These are phyloP conservation scores for Botrytis deweyae DNA, from an alignment of 2,329 filamentous ascomycete genomes.

Conservation along the genomic window DNA sequence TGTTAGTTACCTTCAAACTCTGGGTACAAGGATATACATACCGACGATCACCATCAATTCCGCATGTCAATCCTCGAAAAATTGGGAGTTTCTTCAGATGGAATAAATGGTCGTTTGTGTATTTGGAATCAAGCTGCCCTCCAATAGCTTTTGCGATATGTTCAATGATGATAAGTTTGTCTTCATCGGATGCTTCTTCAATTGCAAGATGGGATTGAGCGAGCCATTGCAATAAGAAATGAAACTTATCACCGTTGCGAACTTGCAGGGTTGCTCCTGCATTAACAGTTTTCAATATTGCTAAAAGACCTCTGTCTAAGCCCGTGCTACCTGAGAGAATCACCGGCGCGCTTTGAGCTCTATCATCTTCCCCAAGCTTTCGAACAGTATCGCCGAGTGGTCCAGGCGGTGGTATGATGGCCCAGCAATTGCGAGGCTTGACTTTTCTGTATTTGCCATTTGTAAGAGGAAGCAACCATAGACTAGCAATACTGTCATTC, in stretches of 20 bases:
- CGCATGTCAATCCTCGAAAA: slow-evolving; percentile 4
- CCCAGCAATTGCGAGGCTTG: slow-evolving; percentile 16
- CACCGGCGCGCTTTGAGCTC: background rate
- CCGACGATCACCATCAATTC: background rate
- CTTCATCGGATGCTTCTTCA: background rate
- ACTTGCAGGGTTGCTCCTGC: background rate
- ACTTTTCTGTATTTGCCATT: slow-evolving; percentile 32
- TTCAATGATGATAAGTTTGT: slow-evolving; percentile 12
- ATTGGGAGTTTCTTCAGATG: slow-evolving; percentile 4
- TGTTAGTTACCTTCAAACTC: background rate
- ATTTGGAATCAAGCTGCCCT: background rate
- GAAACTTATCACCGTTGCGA: background rate
- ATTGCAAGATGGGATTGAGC: background rate
- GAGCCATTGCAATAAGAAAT: slow-evolving; percentile 5
- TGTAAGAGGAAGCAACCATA: slow-evolving; percentile 37
- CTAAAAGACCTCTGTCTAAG: background rate
- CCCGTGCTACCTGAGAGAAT: background rate
- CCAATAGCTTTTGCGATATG: background rate
- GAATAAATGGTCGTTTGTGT: no score
- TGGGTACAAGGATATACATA: background rate
- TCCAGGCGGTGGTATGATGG: background rate
- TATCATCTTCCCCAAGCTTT: background rate
- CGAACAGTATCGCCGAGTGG: background rate
- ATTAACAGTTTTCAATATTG: background rate
- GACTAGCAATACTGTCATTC: slow-evolving; percentile 20